Conservation (phyloP, 2,329 filamentous ascomycete species). For the Cladorrhinum sp. region DNA sequence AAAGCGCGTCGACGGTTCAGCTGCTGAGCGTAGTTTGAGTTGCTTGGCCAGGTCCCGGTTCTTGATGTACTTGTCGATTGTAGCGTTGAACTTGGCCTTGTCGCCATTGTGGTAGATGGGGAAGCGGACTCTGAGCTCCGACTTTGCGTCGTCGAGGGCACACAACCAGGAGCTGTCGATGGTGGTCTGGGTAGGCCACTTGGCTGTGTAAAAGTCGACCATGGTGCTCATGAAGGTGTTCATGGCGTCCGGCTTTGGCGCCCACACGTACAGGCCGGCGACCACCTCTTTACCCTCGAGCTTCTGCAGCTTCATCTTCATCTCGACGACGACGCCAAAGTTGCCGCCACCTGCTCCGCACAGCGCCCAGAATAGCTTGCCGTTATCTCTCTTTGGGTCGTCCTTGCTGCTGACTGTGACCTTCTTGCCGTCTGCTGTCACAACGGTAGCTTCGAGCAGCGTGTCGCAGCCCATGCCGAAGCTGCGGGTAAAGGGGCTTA, state of each 20-base stretch:
- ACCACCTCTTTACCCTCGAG: neutral
- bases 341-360: constrained; percentile 41
- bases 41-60: constrained; percentile 4
- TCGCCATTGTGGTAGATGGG: neutral
- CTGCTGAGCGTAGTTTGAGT: constrained; percentile 6
- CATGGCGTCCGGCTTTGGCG: neutral
- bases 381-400: constrained; percentile 2
- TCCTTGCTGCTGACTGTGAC: constrained; percentile 37
- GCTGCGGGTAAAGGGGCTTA: constrained; percentile 22
- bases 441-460: constrained; percentile 38
- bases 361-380: constrained; percentile 30
- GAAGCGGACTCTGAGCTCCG: neutral
- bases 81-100: neutral
- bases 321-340: constrained; percentile 33
- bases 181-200: constrained; percentile 9
- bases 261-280: neutral
- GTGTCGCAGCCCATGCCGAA: constrained; percentile 41
- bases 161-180: constrained; percentile 18
- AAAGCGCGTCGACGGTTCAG: constrained; percentile 13
- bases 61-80: neutral
- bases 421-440: constrained; percentile 39
- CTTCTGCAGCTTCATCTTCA: neutral
- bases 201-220: constrained; percentile 10
- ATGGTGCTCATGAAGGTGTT: constrained; percentile 1
- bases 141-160: constrained; percentile 4